A percentile compares a stretch with the other conserved stretches of the same genome.
phyloP scores from a whole-genome alignment of 768 basidiomycete species.

The Suillus fuscotomentosus region DNA sequence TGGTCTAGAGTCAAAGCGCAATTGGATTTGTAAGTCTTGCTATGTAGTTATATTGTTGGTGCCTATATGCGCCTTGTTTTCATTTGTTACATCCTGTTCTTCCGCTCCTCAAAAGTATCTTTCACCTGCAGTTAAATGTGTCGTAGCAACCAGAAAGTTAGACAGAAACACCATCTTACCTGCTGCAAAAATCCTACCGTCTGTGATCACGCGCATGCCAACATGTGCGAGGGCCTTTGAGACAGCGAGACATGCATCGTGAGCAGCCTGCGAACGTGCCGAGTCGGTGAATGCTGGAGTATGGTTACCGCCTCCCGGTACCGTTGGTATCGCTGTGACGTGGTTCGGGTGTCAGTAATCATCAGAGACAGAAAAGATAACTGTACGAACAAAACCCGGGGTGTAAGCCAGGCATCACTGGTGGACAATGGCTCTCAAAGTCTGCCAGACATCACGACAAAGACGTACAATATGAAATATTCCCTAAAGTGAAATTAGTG shows the following conservation, averaged over 20 bases:
- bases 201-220: slow-evolving; percentile 67
- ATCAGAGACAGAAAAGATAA: neutral
- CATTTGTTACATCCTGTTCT: slow-evolving; percentile 15
- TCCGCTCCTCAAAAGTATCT: slow-evolving; percentile 48
- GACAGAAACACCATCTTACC: slow-evolving; percentile 31
- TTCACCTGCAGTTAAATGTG: slow-evolving; percentile 37
- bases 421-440: slow-evolving; percentile 6
- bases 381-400: slow-evolving; percentile 53
- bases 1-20: neutral
- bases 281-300: slow-evolving; percentile 66
- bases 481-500: slow-evolving; percentile 15
- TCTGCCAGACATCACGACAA: neutral
- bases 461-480: slow-evolving; percentile 67
- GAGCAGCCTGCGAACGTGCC: slow-evolving; percentile 58
- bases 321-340: slow-evolving; percentile 70
- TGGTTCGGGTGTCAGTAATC: neutral
- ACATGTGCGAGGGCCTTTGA: slow-evolving; percentile 71
- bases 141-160: neutral
- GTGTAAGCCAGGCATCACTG: slow-evolving; percentile 66
- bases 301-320: slow-evolving; percentile 73
- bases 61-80: neutral
- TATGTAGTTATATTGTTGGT: neutral
- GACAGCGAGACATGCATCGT: slow-evolving; percentile 64
- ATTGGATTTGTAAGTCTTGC: neutral
- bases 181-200: slow-evolving; percentile 58